Evolutionary conservation across 208 protist species (phyloP).

Genomic region (Crithidia mellificae): DNA sequence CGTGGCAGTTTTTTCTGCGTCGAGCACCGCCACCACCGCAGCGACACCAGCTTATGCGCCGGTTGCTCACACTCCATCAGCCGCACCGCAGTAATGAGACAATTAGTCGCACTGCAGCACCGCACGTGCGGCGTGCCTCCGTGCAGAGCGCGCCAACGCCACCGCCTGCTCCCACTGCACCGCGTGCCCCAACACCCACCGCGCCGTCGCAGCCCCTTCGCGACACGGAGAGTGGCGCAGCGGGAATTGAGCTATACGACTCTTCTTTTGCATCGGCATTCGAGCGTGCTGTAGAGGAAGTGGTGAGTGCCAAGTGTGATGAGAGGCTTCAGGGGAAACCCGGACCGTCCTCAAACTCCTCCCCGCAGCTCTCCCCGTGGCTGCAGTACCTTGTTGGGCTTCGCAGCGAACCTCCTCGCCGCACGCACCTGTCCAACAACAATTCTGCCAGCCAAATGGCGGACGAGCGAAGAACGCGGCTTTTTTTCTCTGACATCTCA

Average conservation of each 20-base stretch:
- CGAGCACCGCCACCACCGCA: too few relatives aligned
- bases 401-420: neutral
- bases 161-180: neutral
- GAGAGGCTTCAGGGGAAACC: neutral
- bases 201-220: too few relatives aligned
- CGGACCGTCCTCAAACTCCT: neutral
- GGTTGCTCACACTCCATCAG: too few relatives aligned
- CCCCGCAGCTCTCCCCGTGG: slow-evolving; percentile 18
- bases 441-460: too few relatives aligned
- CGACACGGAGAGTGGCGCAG: too few relatives aligned
- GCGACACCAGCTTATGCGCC: too few relatives aligned
- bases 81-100: neutral
- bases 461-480: too few relatives aligned
- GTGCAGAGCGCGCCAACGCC: neutral
- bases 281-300: neutral
- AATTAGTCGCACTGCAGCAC: neutral
- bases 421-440: too few relatives aligned
- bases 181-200: too few relatives aligned
- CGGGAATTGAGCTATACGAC: too few relatives aligned
- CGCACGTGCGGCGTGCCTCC: neutral
- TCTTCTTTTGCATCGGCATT: neutral
- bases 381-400: slow-evolving; percentile 29
- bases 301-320: neutral
- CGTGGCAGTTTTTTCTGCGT: too few relatives aligned
- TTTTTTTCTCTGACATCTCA: too few relatives aligned